Conservation (phyloP, 768 basidiomycete species). For the Boletus fagicola region DNA sequence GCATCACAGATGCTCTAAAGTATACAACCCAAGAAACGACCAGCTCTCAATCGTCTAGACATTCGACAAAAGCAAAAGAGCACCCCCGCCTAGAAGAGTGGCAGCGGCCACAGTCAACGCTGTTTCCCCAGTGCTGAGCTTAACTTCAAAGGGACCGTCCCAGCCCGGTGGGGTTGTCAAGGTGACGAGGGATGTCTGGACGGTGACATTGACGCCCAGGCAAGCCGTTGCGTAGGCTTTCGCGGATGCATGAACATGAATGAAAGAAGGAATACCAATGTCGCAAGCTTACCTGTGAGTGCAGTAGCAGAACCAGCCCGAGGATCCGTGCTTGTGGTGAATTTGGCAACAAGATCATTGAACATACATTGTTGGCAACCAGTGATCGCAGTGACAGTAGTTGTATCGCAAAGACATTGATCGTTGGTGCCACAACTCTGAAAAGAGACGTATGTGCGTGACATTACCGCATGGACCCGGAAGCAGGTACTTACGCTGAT, state of each 20-base stretch:
- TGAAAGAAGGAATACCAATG: not conserved
- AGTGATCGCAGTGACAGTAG: constrained; percentile 43
- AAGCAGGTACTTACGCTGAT: constrained; percentile 24
- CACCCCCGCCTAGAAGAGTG: constrained; percentile 46
- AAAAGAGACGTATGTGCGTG: not conserved
- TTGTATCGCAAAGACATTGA: constrained; percentile 52
- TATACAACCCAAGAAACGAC: not conserved
- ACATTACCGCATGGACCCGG: not conserved
- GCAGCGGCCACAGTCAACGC: constrained; percentile 45
- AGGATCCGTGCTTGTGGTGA: constrained; percentile 47
- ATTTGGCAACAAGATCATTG: constrained; percentile 47
- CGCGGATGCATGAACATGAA: constrained; percentile 5
- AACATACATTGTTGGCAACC: constrained; percentile 71
- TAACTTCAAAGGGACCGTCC: constrained; percentile 57
- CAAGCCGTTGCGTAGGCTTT: constrained; percentile 60
- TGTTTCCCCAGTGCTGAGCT: constrained; percentile 44
- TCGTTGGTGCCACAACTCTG: constrained; percentile 45
- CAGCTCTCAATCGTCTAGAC: constrained; percentile 33
- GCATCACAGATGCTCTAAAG: not conserved
- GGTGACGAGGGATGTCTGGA: constrained; percentile 39
- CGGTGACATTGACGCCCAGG: constrained; percentile 35
- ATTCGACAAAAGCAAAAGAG: constrained; percentile 53
- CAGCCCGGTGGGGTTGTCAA: constrained; percentile 50
- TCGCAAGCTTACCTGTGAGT: constrained; percentile 47
- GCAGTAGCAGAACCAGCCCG: constrained; percentile 58